These are phyloP conservation scores for Eutypella sp. DNA, from an alignment of 2,329 filamentous ascomycete species.

Conservation along the genomic window DNA sequence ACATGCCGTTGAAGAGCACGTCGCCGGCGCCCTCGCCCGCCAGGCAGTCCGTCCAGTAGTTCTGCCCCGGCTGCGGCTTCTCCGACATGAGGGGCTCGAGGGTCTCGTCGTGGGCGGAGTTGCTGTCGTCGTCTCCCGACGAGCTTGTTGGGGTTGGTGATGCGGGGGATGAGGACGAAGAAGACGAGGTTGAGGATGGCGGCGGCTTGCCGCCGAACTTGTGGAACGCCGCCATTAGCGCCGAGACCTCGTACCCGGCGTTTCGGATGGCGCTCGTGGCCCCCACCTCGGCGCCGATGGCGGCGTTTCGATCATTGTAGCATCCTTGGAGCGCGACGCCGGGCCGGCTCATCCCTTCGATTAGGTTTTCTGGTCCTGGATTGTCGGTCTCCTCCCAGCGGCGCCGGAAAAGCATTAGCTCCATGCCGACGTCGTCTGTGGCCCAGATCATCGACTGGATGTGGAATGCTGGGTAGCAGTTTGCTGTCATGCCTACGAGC, in stretches of 20 bases:
- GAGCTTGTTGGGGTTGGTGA: not conserved
- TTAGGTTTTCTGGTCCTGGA: no score
- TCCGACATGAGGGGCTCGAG: no score
- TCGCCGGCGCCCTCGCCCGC: conserved; percentile 10
- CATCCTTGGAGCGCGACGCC: conserved; percentile 25
- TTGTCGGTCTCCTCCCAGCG: no score
- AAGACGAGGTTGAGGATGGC: not conserved
- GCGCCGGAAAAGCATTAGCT: conserved; percentile 27
- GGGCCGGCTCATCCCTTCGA: no score
- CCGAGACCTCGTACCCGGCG: conserved; percentile 29
- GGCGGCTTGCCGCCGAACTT: not conserved
- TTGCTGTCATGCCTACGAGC: conserved; percentile 32
- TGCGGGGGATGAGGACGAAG: no score
- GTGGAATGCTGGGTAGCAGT: conserved; percentile 30
- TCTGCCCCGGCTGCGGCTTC: no score
- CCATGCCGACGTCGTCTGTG: conserved; percentile 33
- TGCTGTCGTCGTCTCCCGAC: not conserved
- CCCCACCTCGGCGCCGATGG: conserved; percentile 28
- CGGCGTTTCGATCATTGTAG: conserved; percentile 21
- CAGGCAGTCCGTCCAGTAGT: not conserved
- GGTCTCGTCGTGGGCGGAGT: conserved; percentile 15
- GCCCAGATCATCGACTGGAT: conserved; percentile 34
- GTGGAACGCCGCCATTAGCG: conserved; percentile 28
- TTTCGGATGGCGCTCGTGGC: conserved; percentile 22
- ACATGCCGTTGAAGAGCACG: conserved; percentile 20